Evolutionary conservation across 805 yeast genomes (phyloP).

Genomic region (Saccharomycopsis fibuligera): DNA sequence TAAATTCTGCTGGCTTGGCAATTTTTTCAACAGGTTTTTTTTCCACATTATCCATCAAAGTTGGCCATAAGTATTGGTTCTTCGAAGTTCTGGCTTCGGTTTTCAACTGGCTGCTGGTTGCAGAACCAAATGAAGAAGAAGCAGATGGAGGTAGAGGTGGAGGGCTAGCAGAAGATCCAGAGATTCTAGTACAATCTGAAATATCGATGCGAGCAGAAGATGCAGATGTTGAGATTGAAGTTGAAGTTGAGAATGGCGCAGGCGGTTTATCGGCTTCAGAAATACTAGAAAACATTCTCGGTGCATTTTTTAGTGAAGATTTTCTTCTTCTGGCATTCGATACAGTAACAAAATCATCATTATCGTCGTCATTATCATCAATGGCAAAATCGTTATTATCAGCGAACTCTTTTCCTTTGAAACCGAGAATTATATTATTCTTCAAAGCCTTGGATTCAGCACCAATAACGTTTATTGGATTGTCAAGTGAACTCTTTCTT

Average conservation of each 20-base stretch:
- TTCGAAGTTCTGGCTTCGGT: background rate
- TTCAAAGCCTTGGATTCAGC: background rate
- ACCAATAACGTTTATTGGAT: background rate
- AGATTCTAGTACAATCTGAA: no score
- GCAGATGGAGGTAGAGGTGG: background rate
- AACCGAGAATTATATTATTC: background rate
- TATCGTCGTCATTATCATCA: slow-evolving; percentile 23
- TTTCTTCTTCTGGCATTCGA: slow-evolving; percentile 29
- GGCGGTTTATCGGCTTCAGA: no score
- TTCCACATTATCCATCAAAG: background rate
- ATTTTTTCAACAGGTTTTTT: background rate
- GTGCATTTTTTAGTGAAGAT: slow-evolving; percentile 23
- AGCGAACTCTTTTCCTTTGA: background rate
- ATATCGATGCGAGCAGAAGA: no score
- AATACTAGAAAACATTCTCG: background rate
- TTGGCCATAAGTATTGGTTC: background rate
- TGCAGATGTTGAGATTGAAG: no score
- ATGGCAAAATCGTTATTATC: slow-evolving; percentile 25
- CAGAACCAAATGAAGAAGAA: background rate
- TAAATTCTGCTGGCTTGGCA: no score
- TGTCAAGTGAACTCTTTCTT: slow-evolving; percentile 1
- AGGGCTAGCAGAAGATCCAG: background rate
- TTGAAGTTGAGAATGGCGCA: no score
- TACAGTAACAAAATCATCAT: slow-evolving; percentile 30
- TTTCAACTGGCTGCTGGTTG: background rate